These are phyloP conservation scores for Panicum hallii DNA, from an alignment of 202 grass and related monocot species.

Conservation along the genomic window DNA sequence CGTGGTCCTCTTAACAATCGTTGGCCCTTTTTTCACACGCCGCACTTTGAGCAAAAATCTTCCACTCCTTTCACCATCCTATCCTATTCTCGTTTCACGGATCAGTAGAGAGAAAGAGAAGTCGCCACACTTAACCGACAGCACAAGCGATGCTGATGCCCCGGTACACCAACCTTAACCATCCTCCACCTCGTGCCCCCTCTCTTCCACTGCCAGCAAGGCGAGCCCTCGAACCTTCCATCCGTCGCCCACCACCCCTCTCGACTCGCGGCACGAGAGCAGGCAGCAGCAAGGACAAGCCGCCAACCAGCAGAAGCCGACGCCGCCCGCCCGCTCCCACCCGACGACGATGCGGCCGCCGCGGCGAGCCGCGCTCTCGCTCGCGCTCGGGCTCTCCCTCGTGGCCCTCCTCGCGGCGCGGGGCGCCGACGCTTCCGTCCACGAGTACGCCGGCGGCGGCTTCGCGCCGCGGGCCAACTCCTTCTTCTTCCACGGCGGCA, in stretches of 20 bases:
- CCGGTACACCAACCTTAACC: slow-evolving; percentile 37
- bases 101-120: background rate
- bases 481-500: slow-evolving; percentile 99
- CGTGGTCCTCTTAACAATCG: background rate
- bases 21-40: background rate
- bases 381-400: slow-evolving; percentile 57
- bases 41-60: background rate
- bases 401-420: slow-evolving; percentile 33
- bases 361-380: slow-evolving; percentile 40
- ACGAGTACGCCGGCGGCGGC: slow-evolving; percentile 75
- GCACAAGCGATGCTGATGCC: slow-evolving; percentile 4
- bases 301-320: slow-evolving; percentile 33
- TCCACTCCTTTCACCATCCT: background rate
- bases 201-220: slow-evolving; percentile 1
- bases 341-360: slow-evolving; percentile 32
- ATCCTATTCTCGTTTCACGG: background rate
- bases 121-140: background rate
- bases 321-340: background rate
- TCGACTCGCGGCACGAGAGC: background rate
- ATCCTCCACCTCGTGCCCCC: slow-evolving; percentile 14
- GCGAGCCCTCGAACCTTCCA: slow-evolving; percentile 41
- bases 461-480: slow-evolving; percentile 91
- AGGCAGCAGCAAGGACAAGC: background rate
- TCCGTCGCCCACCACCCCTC: slow-evolving; percentile 1
- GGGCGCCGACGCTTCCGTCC: slow-evolving; percentile 74